phyloP scores from a whole-genome alignment of 495 filamentous ascomycete species.

The Penicillium taxi region DNA sequence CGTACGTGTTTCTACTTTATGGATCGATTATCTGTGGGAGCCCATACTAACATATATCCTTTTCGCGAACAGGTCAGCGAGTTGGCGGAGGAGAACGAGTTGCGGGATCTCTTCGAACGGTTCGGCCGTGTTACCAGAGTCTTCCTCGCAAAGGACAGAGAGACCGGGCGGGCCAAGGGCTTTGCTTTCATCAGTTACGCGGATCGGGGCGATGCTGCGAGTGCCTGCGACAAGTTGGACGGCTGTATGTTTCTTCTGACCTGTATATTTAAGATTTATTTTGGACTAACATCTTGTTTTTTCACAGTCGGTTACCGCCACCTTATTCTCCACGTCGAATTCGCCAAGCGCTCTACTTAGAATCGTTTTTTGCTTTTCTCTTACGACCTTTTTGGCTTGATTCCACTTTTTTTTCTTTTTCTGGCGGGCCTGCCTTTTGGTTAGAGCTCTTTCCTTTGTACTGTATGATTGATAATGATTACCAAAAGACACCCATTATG shows the following conservation, averaged over 20 bases:
- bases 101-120: conserved; percentile 95
- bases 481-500: conserved; percentile 31
- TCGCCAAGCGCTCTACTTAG: conserved; percentile 72
- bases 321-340: conserved; percentile 83
- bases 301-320: conserved; percentile 71
- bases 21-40: background rate
- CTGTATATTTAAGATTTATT: background rate
- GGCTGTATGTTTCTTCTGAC: conserved; percentile 56
- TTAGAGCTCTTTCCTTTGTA: conserved; percentile 34
- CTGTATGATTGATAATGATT: conserved; percentile 41
- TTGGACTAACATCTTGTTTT: conserved; percentile 17
- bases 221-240: conserved; percentile 95
- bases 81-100: conserved; percentile 88
- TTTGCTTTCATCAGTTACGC: conserved; percentile 97
- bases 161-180: conserved; percentile 89
- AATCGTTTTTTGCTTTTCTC: conserved; percentile 21
- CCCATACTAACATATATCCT: conserved; percentile 3
- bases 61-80: conserved; percentile 67
- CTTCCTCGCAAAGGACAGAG: conserved; percentile 93
- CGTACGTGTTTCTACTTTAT: conserved; percentile 47
- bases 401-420: conserved; percentile 27
- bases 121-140: conserved; percentile 95
- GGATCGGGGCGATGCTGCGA: conserved; percentile 78
- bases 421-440: conserved; percentile 28
- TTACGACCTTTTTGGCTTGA: conserved; percentile 20